Conservation (phyloP, 1,284 basidiomycete genomes). For the Marasmius sp. region DNA sequence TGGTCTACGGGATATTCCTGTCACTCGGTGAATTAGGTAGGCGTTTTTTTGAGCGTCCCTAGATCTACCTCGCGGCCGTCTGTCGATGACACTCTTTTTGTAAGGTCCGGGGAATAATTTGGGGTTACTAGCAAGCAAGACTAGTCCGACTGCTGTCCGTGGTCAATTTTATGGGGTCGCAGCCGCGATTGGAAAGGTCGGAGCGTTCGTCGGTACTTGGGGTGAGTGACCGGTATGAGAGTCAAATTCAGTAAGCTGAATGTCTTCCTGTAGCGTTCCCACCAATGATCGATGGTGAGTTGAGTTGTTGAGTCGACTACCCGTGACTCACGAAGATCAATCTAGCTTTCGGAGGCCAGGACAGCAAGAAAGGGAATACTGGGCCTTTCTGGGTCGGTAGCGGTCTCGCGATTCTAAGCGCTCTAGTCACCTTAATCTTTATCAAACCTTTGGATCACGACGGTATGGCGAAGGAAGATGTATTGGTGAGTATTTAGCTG, state of each 20-base stretch:
- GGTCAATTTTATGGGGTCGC: conserved; percentile 86
- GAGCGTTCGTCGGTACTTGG: conserved; percentile 85
- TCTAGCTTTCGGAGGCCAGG: conserved; percentile 59
- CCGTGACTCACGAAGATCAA: not conserved
- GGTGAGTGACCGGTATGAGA: conserved; percentile 36
- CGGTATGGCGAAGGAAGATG: conserved; percentile 80
- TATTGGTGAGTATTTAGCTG: conserved; percentile 38
- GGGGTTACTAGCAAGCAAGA: conserved; percentile 81
- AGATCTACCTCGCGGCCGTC: not conserved
- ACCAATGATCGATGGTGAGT: conserved; percentile 59
- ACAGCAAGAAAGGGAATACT: conserved; percentile 58
- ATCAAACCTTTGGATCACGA: conserved; percentile 77
- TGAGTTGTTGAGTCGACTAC: not conserved
- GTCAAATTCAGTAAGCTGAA: not conserved
- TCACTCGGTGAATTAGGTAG: conserved; percentile 78
- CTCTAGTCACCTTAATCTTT: conserved; percentile 72
- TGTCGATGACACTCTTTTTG: conserved; percentile 8
- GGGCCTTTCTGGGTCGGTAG: conserved; percentile 83
- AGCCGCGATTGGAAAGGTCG: conserved; percentile 89
- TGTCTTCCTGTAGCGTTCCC: conserved; percentile 52
- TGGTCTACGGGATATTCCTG: conserved; percentile 90
- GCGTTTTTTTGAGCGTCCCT: conserved; percentile 10
- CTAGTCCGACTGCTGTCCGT: conserved; percentile 81
- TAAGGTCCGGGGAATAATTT: conserved; percentile 77
- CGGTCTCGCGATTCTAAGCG: conserved; percentile 78